phyloP scores from a whole-genome alignment of 495 filamentous ascomycete species.

The Tuber umbilicatum region DNA sequence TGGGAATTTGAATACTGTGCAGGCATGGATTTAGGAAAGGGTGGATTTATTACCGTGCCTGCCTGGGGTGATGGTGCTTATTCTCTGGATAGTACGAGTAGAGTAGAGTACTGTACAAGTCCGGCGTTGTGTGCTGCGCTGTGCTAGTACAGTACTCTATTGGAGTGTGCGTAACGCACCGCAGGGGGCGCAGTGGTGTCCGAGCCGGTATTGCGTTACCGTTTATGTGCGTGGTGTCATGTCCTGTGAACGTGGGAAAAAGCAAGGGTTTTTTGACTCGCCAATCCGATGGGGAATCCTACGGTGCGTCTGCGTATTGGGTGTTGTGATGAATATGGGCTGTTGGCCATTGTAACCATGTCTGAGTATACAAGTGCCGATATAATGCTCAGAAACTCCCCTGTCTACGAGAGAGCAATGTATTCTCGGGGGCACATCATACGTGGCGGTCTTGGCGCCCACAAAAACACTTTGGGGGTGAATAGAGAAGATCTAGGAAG shows the following conservation, averaged over 20 bases:
- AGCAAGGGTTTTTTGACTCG: background rate
- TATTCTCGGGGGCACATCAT: background rate
- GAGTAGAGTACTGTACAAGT: background rate
- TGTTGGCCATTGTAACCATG: background rate
- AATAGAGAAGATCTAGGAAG: too few species aligned
- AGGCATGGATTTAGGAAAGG: too few species aligned
- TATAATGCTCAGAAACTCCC: background rate
- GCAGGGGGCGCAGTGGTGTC: conserved; percentile 1
- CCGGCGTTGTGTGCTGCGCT: background rate
- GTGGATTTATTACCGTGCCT: background rate
- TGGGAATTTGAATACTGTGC: background rate
- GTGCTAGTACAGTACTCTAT: too few species aligned
- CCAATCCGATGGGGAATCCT: background rate
- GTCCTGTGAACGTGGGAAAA: background rate
- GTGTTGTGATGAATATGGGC: background rate
- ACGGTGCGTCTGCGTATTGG: background rate
- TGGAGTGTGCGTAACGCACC: background rate
- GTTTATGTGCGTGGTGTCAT: background rate
- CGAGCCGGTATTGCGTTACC: background rate
- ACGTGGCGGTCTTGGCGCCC: background rate
- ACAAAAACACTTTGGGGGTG: background rate
- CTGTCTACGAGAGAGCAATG: background rate
- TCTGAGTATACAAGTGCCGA: background rate
- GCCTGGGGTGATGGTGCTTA: background rate
- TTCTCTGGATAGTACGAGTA: too few species aligned